Base-by-base conservation (phyloP, 2,329 filamentous ascomycete species). In the Phyllachora maydis region DNA sequence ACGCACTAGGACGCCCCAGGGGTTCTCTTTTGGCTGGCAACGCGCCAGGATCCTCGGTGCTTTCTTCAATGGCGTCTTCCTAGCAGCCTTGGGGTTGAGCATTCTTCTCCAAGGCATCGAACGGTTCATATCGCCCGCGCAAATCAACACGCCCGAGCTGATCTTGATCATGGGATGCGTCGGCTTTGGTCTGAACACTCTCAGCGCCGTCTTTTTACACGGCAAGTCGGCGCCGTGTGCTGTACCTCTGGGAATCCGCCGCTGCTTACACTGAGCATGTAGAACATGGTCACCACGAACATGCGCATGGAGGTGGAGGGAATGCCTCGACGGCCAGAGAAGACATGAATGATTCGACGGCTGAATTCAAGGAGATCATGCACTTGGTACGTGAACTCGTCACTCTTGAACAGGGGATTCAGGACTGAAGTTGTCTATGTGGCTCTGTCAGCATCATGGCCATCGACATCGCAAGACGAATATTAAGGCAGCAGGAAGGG, bases 61-160 rank as follows among this genome's bases (percentile, higher is more conserved):
- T 12, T 83, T 83, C 43, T 83, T 82, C 56, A 83, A 83, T 36
- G 75, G 75, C 9, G 67, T 71, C 2, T 76, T 83, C 28, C 55
- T 83, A 2, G 44, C 81, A 10, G 74, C 71, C 1, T 49, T 83
- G 3, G 72, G 72, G 1, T 44, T 81, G 17, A 78, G 71, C 41
- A 76, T 82, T 23, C 59, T 74, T 16, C 47, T 82, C 3, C 75
- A 82, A 38, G 69, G 74, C 0, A 56, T 82, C 23, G 72, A 82
- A 43, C 54, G 74, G 17, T 78, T 78, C 36, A 52, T 72, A 11
- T 48, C 56, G 4, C 38, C 72, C 4, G 42, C 63, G 30, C 45
- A 61, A 11, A 52, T 83, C 21, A 51, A 75, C 4, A 56, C 73
- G 13, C 71, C 75, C 0, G 56, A 61, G 33, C 41, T 77, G 4